A percentile compares a stretch with the other conserved stretches of the same genome.
These are phyloP conservation scores for Termitomyces sp. DNA, from an alignment of 768 basidiomycete species.

Conservation along the genomic window DNA sequence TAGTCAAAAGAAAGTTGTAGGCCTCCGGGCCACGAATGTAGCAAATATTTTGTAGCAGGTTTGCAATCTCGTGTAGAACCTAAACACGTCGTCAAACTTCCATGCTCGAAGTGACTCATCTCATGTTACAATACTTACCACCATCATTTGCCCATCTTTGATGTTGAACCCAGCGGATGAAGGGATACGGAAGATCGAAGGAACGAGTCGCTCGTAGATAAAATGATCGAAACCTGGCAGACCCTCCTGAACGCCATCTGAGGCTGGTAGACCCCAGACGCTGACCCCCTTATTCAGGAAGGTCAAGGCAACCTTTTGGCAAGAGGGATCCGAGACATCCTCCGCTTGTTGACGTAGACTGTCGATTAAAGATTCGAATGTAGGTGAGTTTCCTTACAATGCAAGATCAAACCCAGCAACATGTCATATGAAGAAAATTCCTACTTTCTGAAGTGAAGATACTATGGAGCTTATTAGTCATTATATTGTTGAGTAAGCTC, in stretches of 20 bases:
- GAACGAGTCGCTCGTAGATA: constrained; percentile 82
- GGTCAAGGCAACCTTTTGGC: constrained; percentile 74
- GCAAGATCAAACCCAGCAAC: not conserved
- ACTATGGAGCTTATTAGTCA: constrained; percentile 73
- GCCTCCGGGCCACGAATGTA: constrained; percentile 79
- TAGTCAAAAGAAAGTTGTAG: constrained; percentile 68
- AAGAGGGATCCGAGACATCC: constrained; percentile 67
- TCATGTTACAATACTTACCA: constrained; percentile 46
- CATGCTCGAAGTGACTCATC: not conserved
- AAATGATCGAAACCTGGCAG: constrained; percentile 92
- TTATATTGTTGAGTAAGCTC: constrained; percentile 70
- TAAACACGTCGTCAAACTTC: constrained; percentile 22
- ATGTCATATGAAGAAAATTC: constrained; percentile 16
- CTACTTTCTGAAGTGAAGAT: constrained; percentile 86
- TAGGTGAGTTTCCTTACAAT: constrained; percentile 35
- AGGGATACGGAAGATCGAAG: constrained; percentile 76
- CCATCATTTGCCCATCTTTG: constrained; percentile 81
- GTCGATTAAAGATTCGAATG: constrained; percentile 72
- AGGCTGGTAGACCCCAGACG: constrained; percentile 58
- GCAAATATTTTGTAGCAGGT: constrained; percentile 72
- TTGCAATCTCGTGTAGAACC: constrained; percentile 88
- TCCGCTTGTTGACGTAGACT: constrained; percentile 68
- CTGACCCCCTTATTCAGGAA: constrained; percentile 69
- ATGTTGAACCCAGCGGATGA: constrained; percentile 77
- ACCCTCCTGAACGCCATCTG: constrained; percentile 33